phyloP scores from a whole-genome alignment of 2,329 filamentous ascomycete species.

The Paracamarosporium sp. region DNA sequence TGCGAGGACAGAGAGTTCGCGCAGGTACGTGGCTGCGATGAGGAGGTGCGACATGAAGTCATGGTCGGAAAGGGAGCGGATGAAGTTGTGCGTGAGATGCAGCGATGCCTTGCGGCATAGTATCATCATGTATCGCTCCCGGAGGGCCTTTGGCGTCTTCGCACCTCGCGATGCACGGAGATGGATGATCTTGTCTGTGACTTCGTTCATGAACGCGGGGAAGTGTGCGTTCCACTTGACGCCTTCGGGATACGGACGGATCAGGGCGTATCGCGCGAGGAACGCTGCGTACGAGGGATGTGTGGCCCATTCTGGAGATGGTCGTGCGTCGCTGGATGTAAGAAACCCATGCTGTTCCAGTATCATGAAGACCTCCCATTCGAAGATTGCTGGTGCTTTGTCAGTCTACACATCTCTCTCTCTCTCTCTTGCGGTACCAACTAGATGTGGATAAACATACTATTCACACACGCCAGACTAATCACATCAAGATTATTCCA shows the following conservation, averaged over 20 bases:
- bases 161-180: not conserved
- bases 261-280: not conserved
- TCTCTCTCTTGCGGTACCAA: too few species aligned
- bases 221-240: not conserved
- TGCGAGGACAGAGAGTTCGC: not conserved
- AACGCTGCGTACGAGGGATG: not conserved
- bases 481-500: not conserved
- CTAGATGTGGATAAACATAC: not conserved
- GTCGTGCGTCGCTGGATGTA: not conserved
- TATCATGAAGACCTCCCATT: not conserved
- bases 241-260: not conserved
- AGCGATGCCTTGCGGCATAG: not conserved
- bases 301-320: not conserved
- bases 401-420: too few species aligned
- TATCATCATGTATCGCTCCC: not conserved
- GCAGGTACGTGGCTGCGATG: not conserved
- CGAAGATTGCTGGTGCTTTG: not conserved
- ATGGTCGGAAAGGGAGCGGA: not conserved
- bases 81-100: not conserved
- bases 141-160: not conserved
- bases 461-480: constrained; percentile 1
- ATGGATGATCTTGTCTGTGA: not conserved
- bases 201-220: not conserved
- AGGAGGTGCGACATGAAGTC: not conserved
- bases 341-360: not conserved